Conservation (phyloP, 352 stramenopile species). For the Peronospora tabacina region DNA sequence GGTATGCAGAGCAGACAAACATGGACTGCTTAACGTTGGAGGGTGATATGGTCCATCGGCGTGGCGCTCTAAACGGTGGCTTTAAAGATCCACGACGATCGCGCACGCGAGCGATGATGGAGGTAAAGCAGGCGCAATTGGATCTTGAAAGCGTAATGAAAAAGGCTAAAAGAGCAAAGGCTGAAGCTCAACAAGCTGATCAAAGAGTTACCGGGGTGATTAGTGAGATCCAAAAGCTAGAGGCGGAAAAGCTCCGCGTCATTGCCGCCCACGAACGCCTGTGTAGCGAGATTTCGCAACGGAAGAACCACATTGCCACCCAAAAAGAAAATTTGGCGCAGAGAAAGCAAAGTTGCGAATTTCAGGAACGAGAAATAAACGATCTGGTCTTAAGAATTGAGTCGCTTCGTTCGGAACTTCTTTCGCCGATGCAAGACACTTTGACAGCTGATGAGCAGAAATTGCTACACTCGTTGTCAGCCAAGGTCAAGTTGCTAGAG, state of each 20-base stretch:
- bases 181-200: slow-evolving; percentile 86
- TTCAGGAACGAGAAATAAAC: slow-evolving; percentile 58
- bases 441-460: slow-evolving; percentile 48
- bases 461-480: slow-evolving; percentile 50
- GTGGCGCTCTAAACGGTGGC: slow-evolving; percentile 94
- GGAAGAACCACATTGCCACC: slow-evolving; percentile 66
- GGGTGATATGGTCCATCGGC: slow-evolving; percentile 95
- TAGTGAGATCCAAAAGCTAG: slow-evolving; percentile 76
- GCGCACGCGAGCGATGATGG: slow-evolving; percentile 71
- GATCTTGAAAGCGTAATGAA: slow-evolving; percentile 62
- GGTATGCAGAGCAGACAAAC: slow-evolving; percentile 71
- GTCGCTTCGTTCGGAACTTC: slow-evolving; percentile 51
- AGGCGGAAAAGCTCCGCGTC: slow-evolving; percentile 66
- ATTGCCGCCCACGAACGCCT: slow-evolving; percentile 71
- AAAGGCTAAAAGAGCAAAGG: slow-evolving; percentile 77
- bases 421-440: slow-evolving; percentile 67
- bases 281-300: slow-evolving; percentile 69
- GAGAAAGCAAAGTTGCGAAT: slow-evolving; percentile 45
- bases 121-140: slow-evolving; percentile 69
- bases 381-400: slow-evolving; percentile 46
- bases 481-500: slow-evolving; percentile 70
- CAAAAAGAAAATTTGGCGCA: slow-evolving; percentile 48
- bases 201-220: slow-evolving; percentile 82
- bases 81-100: slow-evolving; percentile 90
- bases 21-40: slow-evolving; percentile 99